These are phyloP conservation scores for Fragilaria crotonensis DNA, from an alignment of 108 stramenopile species.

Conservation along the genomic window DNA sequence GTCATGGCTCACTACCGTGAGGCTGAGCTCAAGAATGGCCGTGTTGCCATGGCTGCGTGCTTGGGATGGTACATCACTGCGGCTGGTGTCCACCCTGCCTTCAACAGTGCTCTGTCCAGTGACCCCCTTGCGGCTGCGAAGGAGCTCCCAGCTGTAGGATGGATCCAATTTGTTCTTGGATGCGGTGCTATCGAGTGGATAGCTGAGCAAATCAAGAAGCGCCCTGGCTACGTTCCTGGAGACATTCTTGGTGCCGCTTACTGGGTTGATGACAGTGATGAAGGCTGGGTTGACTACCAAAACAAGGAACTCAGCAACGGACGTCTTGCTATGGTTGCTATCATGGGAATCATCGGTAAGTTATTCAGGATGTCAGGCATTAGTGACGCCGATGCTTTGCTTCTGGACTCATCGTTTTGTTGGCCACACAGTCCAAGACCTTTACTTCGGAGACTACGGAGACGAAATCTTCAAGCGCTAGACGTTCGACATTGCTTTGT, in stretches of 20 bases:
- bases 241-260: slow-evolving; percentile 86
- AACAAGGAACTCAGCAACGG: slow-evolving; percentile 96
- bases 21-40: slow-evolving; percentile 94
- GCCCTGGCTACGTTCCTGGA: slow-evolving; percentile 83
- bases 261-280: slow-evolving; percentile 88
- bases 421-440: slow-evolving; percentile 45
- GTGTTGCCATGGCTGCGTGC: slow-evolving; percentile 95
- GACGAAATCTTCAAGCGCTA: slow-evolving; percentile 79
- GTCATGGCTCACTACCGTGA: slow-evolving; percentile 87
- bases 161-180: slow-evolving; percentile 86
- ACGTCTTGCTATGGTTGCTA: slow-evolving; percentile 92
- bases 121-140: slow-evolving; percentile 82
- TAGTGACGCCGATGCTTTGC: background rate
- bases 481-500: too few relatives aligned
- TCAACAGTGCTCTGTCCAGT: slow-evolving; percentile 63
- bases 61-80: slow-evolving; percentile 91
- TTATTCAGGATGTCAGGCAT: too few relatives aligned
- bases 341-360: slow-evolving; percentile 71
- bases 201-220: slow-evolving; percentile 75
- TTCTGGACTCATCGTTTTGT: background rate
- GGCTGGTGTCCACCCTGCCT: slow-evolving; percentile 83
- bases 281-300: slow-evolving; percentile 89
- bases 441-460: slow-evolving; percentile 76
- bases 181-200: slow-evolving; percentile 91
- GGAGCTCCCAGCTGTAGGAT: slow-evolving; percentile 77